phyloP scores from a whole-genome alignment of 768 basidiomycete species.

The Amanita thiersii region DNA sequence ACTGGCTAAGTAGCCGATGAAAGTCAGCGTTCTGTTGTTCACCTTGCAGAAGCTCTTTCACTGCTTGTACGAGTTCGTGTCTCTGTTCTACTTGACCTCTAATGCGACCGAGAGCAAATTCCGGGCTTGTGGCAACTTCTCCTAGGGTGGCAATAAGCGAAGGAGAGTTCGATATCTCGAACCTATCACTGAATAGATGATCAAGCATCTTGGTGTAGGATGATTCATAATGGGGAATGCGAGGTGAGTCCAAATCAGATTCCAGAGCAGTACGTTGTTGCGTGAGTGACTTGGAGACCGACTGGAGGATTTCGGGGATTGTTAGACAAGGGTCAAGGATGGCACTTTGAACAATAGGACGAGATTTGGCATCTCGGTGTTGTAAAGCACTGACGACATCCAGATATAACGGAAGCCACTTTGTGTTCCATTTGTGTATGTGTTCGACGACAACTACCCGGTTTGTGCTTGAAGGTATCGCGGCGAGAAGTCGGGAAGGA shows the following conservation, averaged over 20 bases:
- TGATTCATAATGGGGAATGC: slow-evolving; percentile 84
- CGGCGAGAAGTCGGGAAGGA: slow-evolving; percentile 42
- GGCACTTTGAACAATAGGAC: slow-evolving; percentile 53
- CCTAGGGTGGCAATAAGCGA: slow-evolving; percentile 63
- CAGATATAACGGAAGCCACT: slow-evolving; percentile 84
- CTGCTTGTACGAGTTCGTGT: slow-evolving; percentile 51
- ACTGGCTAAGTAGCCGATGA: slow-evolving; percentile 69
- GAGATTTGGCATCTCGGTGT: slow-evolving; percentile 35
- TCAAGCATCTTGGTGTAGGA: slow-evolving; percentile 86
- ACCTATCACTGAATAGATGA: slow-evolving; percentile 69
- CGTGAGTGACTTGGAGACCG: slow-evolving; percentile 42
- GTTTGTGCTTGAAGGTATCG: slow-evolving; percentile 53
- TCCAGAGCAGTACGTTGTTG: slow-evolving; percentile 19
- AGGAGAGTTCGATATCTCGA: slow-evolving; percentile 85
- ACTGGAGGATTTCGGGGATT: slow-evolving; percentile 23
- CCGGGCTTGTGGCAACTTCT: slow-evolving; percentile 77
- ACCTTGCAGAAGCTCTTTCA: slow-evolving; percentile 58
- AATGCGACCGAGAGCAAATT: slow-evolving; percentile 89
- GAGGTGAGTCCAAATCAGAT: slow-evolving; percentile 26
- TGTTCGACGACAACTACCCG: slow-evolving; percentile 82
- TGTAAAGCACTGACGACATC: slow-evolving; percentile 73
- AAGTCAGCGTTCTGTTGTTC: slow-evolving; percentile 41
- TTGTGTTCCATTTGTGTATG: slow-evolving; percentile 63
- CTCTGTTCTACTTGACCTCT: slow-evolving; percentile 76
- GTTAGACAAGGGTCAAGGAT: slow-evolving; percentile 43